Conservation (phyloP, 331 rosid species). For the Quercus phellos region DNA sequence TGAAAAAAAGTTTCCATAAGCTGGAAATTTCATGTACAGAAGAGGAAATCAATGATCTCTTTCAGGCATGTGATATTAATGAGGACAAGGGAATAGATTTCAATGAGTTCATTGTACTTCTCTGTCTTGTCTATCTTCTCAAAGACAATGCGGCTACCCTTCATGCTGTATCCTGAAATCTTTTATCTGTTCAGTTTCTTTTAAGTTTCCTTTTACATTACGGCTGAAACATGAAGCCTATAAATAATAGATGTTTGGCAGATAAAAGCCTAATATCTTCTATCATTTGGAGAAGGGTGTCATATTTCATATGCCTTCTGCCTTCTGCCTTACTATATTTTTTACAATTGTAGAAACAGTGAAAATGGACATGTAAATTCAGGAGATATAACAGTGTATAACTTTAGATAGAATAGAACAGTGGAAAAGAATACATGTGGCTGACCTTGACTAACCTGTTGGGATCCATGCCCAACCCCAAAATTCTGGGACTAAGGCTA, state of each 20-base stretch:
- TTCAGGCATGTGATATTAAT: constrained; percentile 79
- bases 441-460: too few species aligned
- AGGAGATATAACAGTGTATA: too few species aligned
- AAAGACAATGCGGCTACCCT: constrained; percentile 52
- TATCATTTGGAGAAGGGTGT: constrained; percentile 10
- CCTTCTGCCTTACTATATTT: background rate
- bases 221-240: background rate
- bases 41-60: constrained; percentile 76
- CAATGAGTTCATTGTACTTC: constrained; percentile 88
- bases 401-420: too few species aligned
- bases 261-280: background rate
- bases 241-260: background rate
- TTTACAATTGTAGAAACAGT: background rate
- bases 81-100: constrained; percentile 73
- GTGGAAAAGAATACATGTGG: too few species aligned
- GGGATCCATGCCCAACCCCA: too few species aligned
- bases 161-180: constrained; percentile 51
- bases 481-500: too few species aligned
- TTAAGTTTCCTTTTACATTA: constrained; percentile 1
- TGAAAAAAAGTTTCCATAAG: constrained; percentile 64
- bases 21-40: constrained; percentile 62
- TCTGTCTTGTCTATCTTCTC: constrained; percentile 81
- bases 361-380: too few species aligned
- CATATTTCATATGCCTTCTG: background rate
- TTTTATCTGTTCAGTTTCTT: constrained; percentile 18